Percentiles rank a stretch among this genome's conserved stretches.
These are phyloP conservation scores for Circinella umbellata DNA, from an alignment of 371 early-diverging fungal genomes.

Conservation along the genomic window DNA sequence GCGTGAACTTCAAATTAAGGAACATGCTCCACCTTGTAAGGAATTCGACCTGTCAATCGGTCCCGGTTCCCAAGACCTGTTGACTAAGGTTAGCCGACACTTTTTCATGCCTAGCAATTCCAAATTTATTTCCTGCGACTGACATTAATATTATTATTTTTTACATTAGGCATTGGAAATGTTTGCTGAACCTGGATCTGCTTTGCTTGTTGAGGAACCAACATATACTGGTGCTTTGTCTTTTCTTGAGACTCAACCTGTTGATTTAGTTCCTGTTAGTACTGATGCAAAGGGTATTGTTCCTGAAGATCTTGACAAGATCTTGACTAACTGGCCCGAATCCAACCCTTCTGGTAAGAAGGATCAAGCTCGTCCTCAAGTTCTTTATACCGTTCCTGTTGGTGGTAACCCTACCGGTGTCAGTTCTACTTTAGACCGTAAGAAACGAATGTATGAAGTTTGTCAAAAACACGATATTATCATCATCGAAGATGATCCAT, in stretches of 20 bases:
- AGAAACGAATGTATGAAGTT: slow-evolving; percentile 65
- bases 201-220: slow-evolving; percentile 75
- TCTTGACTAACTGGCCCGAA: slow-evolving; percentile 53
- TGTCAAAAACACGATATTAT: slow-evolving; percentile 66
- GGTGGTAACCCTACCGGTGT: slow-evolving; percentile 81
- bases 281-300: slow-evolving; percentile 62
- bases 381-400: slow-evolving; percentile 67
- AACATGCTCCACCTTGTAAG: slow-evolving; percentile 60
- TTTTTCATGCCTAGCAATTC: too few species aligned
- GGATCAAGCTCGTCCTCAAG: slow-evolving; percentile 50
- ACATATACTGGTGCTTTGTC: slow-evolving; percentile 80
- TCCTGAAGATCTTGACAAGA: slow-evolving; percentile 53
- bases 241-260: slow-evolving; percentile 67
- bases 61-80: slow-evolving; percentile 77
- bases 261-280: slow-evolving; percentile 64
- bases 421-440: slow-evolving; percentile 67
- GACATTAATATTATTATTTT: neutral
- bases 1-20: slow-evolving; percentile 60
- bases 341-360: slow-evolving; percentile 34
- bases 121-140: neutral
- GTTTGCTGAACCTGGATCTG: slow-evolving; percentile 66
- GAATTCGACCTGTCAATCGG: slow-evolving; percentile 74
- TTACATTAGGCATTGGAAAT: slow-evolving; percentile 67
- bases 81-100: slow-evolving; percentile 58
- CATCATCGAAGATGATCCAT: slow-evolving; percentile 85